These are phyloP conservation scores for Diplogelasinospora grovesii DNA, from an alignment of 495 filamentous ascomycete genomes.

Conservation along the genomic window DNA sequence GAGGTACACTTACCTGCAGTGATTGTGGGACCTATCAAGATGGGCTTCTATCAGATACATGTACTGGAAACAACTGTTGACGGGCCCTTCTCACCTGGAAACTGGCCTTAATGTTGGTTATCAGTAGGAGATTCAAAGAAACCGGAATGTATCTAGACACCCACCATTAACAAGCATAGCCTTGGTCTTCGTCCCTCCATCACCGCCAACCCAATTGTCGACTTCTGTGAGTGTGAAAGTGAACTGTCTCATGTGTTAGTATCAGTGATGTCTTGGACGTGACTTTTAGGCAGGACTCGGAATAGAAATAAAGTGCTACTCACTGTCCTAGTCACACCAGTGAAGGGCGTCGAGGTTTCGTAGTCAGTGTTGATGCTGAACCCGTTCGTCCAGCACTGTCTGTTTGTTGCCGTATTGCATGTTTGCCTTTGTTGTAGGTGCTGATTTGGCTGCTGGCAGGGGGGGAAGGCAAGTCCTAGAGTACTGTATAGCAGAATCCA, in stretches of 20 bases:
- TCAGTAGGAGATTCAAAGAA: conserved; percentile 9
- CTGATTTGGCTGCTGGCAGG: no score
- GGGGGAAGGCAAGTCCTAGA: background rate
- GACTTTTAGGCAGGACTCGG: background rate
- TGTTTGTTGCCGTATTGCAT: conserved; percentile 29
- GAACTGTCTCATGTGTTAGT: conserved; percentile 23
- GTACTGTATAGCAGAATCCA: no score
- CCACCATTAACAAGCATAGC: conserved; percentile 40
- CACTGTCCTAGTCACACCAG: conserved; percentile 23
- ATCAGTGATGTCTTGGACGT: no score
- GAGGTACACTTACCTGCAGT: conserved; percentile 21
- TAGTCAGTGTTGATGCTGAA: conserved; percentile 34
- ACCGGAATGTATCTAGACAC: conserved; percentile 9
- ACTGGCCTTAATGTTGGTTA: conserved; percentile 11
- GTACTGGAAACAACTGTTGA: background rate
- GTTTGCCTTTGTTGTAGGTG: conserved; percentile 20
- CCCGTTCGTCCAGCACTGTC: conserved; percentile 29
- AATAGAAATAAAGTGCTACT: background rate
- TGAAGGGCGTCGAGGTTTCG: conserved; percentile 19
- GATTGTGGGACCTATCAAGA: conserved; percentile 46
- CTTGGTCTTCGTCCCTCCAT: conserved; percentile 33
- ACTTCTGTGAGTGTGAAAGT: conserved; percentile 30
- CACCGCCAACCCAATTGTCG: conserved; percentile 35
- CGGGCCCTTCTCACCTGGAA: conserved; percentile 16
- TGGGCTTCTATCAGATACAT: no score